Evolutionary conservation across 495 filamentous ascomycete species (phyloP).

Genomic region (Friedmanniomyces simplex): DNA sequence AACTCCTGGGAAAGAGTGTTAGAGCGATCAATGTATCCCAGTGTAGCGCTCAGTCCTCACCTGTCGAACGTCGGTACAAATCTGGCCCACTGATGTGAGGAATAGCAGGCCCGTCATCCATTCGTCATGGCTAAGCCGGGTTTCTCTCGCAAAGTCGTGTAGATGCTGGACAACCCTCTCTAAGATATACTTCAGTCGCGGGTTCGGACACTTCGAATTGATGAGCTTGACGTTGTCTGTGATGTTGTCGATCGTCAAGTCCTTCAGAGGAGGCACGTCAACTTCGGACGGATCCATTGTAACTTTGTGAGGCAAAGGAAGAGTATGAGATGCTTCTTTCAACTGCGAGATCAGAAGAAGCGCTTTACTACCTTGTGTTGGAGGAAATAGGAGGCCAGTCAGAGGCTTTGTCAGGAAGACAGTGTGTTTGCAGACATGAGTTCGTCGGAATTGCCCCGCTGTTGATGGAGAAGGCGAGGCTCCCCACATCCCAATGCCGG

Average conservation of each 20-base stretch:
- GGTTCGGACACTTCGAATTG: conserved; percentile 29
- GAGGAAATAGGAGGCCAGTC: background rate
- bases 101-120: conserved; percentile 35
- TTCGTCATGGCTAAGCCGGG: conserved; percentile 31
- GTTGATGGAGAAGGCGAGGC: background rate
- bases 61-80: conserved; percentile 35
- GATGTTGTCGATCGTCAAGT: conserved; percentile 37
- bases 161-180: conserved; percentile 33
- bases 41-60: no score
- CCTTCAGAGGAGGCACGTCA: conserved; percentile 31
- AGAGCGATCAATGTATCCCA: no score
- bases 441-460: background rate
- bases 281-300: conserved; percentile 26
- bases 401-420: background rate
- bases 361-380: background rate
- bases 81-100: conserved; percentile 34
- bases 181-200: conserved; percentile 32
- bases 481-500: background rate
- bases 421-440: background rate
- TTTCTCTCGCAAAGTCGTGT: conserved; percentile 37
- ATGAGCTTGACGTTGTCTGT: conserved; percentile 36
- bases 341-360: background rate
- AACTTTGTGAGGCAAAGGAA: no score
- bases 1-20: no score
- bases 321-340: background rate